phyloP scores from a whole-genome alignment of 257 asterid species.

The Rauvolfia tetraphylla region DNA sequence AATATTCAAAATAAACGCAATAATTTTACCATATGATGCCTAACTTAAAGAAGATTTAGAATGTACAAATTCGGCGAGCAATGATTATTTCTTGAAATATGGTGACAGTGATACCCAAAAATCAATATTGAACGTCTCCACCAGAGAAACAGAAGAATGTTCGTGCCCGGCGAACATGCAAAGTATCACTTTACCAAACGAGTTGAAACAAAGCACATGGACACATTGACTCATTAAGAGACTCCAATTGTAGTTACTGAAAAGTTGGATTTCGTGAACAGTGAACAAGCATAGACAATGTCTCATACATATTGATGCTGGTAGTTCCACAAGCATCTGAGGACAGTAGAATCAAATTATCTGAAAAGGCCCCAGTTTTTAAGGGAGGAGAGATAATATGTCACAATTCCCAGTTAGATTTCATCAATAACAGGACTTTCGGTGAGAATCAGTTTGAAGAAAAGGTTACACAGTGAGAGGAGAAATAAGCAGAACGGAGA shows the following conservation, averaged over 20 bases:
- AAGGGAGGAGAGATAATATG: background rate
- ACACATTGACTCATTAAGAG: background rate
- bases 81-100: conserved; percentile 15
- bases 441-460: background rate
- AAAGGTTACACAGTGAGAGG: too few species aligned
- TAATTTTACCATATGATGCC: conserved; percentile 18
- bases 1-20: background rate
- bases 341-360: too few species aligned
- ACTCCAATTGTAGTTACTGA: background rate
- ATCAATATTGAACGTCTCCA: background rate
- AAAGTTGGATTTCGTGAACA: background rate
- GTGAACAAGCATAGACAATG: too few species aligned
- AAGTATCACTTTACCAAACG: conserved; percentile 1
- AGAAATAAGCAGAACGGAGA: background rate
- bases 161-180: background rate
- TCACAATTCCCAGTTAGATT: background rate
- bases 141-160: background rate
- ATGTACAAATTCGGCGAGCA: background rate
- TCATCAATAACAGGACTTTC: background rate
- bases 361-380: background rate
- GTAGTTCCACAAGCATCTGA: too few species aligned
- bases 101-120: background rate
- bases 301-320: too few species aligned
- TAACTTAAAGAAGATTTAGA: conserved; percentile 8
- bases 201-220: background rate